Base-by-base conservation (phyloP, 306 rosid species). In the Mucuna pruriens region DNA sequence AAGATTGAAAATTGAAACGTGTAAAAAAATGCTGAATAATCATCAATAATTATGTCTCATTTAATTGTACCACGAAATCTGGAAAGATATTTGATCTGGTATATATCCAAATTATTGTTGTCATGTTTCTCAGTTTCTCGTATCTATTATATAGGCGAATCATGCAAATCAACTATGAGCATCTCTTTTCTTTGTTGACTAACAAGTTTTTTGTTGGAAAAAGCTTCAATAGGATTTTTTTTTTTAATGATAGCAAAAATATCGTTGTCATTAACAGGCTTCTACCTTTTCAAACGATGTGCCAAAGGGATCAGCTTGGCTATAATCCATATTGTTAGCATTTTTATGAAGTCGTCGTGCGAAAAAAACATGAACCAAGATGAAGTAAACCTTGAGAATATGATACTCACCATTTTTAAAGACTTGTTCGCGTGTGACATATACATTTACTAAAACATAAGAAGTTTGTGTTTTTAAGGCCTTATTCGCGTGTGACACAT, bases 161-260 rank as follows among this genome's bases (percentile, higher is more conserved):
- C 44, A 62, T 15, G 44, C 22, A 31, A 62, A 62, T 62, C 19
- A 12, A 10, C 20, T 1, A 61, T 61, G 9, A 13, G 0, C 0
- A 20, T 61, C 67, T 62, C 12, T 60, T 60, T 26, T 29, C 39
- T 62, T 62, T 15, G 42, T 62, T 62, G 68, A 62, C 68, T 62
- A 2, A 0, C 38, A 26, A 61, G 42, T 15, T 2, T n/a, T 61
- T 31, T 62, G 68, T 31, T 31, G 68, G 6, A 62, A 61, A 61
- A 61, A 11, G 10, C 7, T 26, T 31, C 4, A 31, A 2, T 23
- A 11, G n/a, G 33, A 45, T 2, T 48, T 48, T 44, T 11, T 11
- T 12, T 48, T 48, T 40, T 13, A 45, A 13, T 45, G 51, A 20
- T 2, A 54, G 31, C 62, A 20, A 51, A 17, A 51, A 51, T 9